A percentile compares a stretch with the other conserved stretches of the same genome.
Conservation (phyloP, 176 grass and related monocot genomes). For the Oryza officinalis region DNA sequence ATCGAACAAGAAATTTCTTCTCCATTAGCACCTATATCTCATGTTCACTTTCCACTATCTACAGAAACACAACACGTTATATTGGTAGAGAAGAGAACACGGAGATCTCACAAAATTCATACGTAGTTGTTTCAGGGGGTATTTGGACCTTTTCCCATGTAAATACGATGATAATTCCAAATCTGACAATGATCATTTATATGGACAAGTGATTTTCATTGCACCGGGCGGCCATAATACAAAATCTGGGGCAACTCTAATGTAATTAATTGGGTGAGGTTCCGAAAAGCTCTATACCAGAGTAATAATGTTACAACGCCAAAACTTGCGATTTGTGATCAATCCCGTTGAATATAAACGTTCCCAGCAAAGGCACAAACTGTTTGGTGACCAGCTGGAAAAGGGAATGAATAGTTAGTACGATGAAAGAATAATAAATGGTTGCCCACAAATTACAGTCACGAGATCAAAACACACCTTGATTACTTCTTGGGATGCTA, state of each 20-base stretch:
- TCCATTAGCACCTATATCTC: background rate
- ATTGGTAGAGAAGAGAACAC: background rate
- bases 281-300: background rate
- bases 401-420: constrained; percentile 3
- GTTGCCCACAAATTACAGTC: background rate
- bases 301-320: constrained; percentile 41
- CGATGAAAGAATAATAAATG: background rate
- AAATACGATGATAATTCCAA: background rate
- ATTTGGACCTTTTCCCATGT: background rate
- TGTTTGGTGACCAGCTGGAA: constrained; percentile 86
- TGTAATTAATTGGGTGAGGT: background rate
- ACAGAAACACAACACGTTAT: background rate
- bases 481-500: constrained; percentile 90
- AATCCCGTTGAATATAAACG: constrained; percentile 89
- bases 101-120: background rate
- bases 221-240: background rate
- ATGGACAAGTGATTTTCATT: background rate
- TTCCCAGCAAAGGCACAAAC: constrained; percentile 80
- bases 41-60: background rate
- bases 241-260: constrained; percentile 20
- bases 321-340: constrained; percentile 94
- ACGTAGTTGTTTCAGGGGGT: background rate
- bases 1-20: background rate
- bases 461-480: constrained; percentile 50
- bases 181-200: background rate